Percentiles rank a stretch among this genome's conserved stretches.
These are phyloP conservation scores for Penicillium coffeae DNA, from an alignment of 495 filamentous ascomycete genomes.

Conservation along the genomic window DNA sequence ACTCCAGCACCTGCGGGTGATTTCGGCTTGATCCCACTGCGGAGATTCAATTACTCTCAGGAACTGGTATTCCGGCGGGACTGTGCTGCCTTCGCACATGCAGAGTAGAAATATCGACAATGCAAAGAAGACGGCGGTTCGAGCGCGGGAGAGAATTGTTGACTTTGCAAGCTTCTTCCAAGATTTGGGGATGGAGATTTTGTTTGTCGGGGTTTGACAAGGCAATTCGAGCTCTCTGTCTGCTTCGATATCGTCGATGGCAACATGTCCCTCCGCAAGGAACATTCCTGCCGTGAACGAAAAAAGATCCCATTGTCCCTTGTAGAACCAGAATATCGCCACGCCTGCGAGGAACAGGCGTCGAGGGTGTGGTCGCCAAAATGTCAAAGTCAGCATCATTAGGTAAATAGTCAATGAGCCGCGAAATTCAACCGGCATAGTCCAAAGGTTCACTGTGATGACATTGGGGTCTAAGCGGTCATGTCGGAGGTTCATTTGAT, in stretches of 20 bases:
- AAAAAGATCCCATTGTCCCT: conserved; percentile 43
- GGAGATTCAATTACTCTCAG: too few species aligned
- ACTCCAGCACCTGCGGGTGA: too few species aligned
- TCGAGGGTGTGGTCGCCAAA: conserved; percentile 30
- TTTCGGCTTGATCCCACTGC: too few species aligned
- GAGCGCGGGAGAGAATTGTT: too few species aligned
- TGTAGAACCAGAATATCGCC: conserved; percentile 30
- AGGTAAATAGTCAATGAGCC: conserved; percentile 45
- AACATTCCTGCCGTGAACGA: conserved; percentile 41
- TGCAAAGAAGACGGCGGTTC: too few species aligned
- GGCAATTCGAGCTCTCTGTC: conserved; percentile 6
- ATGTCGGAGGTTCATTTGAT: conserved; percentile 1
- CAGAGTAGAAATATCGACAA: too few species aligned
- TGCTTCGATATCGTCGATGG: background rate
- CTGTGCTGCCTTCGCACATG: too few species aligned
- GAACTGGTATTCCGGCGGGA: too few species aligned
- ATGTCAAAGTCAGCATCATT: conserved; percentile 30
- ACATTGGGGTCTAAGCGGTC: background rate
- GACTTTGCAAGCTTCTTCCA: too few species aligned
- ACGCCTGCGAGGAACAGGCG: conserved; percentile 25
- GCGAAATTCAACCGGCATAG: conserved; percentile 46
- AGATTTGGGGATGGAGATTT: too few species aligned
- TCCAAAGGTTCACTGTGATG: conserved; percentile 42
- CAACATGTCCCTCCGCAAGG: conserved; percentile 33
- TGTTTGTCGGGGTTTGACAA: too few species aligned